Conservation (phyloP, 495 filamentous ascomycete genomes). For the Aspergillus haitiensis region DNA sequence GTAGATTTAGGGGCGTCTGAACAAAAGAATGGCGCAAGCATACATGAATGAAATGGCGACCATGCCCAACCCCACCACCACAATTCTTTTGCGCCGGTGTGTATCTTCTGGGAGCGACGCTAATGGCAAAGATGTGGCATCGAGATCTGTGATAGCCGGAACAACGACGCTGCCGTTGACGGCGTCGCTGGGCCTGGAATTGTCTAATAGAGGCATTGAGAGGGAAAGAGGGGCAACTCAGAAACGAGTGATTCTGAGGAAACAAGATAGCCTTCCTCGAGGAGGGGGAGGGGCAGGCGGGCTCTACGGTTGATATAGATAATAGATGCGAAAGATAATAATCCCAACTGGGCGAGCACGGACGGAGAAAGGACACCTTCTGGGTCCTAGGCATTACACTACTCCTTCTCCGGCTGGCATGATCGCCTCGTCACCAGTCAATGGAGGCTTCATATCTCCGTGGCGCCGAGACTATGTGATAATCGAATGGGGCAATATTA, state of each 20-base stretch:
- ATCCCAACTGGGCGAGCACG: conserved; percentile 5
- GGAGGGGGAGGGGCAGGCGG: background rate
- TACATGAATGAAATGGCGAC: conserved; percentile 94
- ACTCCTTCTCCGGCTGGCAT: background rate
- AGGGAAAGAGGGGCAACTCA: conserved; percentile 2
- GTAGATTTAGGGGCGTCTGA: too few relatives aligned
- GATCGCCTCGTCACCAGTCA: background rate
- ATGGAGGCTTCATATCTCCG: conserved; percentile 19
- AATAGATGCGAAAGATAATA: conserved; percentile 1
- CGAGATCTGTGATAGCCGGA: conserved; percentile 8
- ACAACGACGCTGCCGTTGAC: conserved; percentile 26
- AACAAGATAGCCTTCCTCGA: background rate
- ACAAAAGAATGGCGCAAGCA: conserved; percentile 27
- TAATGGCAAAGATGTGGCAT: background rate
- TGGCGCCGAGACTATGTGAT: conserved; percentile 21
- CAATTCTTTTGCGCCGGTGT: conserved; percentile 63
- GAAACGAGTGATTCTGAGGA: conserved; percentile 4
- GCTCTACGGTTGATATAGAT: conserved; percentile 11
- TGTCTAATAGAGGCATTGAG: conserved; percentile 40
- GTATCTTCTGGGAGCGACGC: conserved; percentile 4
- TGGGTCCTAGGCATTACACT: too few relatives aligned
- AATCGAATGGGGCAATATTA: conserved; percentile 20
- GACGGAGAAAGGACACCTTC: too few relatives aligned
- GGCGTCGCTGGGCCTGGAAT: conserved; percentile 32
- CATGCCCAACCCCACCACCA: conserved; percentile 93